These are phyloP conservation scores for Tetracentron sinense DNA, from an alignment of 164 flowering plant species.

Conservation along the genomic window DNA sequence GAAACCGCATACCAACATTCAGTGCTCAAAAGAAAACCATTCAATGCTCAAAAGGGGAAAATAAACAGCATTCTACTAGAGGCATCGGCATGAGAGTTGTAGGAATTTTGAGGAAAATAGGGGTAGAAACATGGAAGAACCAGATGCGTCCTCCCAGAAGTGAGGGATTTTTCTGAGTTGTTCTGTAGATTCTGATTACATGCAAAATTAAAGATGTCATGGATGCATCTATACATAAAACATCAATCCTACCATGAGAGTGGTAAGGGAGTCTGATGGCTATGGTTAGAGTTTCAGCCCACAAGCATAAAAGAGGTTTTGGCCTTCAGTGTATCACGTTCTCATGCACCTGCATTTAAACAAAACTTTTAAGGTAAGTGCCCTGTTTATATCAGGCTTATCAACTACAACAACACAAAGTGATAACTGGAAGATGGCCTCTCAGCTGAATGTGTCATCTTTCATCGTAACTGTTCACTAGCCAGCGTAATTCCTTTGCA, in stretches of 20 bases:
- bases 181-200: too few relatives aligned
- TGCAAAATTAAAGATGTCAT: too few relatives aligned
- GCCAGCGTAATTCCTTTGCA: not conserved
- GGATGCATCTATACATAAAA: not conserved
- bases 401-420: not conserved
- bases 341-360: not conserved
- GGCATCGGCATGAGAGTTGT: not conserved
- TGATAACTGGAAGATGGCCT: not conserved
- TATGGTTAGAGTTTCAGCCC: not conserved
- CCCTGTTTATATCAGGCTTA: not conserved
- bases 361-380: not conserved
- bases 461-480: not conserved
- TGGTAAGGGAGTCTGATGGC: not conserved
- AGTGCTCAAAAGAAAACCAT: too few relatives aligned
- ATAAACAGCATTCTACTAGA: too few relatives aligned
- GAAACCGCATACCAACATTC: not conserved
- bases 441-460: not conserved
- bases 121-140: too few relatives aligned
- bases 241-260: not conserved
- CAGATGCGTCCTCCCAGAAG: too few relatives aligned
- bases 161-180: too few relatives aligned
- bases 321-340: not conserved
- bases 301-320: not conserved
- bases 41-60: not conserved
- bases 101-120: too few relatives aligned